Evolutionary conservation across 2,329 filamentous ascomycete species (phyloP).

Genomic region (Verticillium nubilum): DNA sequence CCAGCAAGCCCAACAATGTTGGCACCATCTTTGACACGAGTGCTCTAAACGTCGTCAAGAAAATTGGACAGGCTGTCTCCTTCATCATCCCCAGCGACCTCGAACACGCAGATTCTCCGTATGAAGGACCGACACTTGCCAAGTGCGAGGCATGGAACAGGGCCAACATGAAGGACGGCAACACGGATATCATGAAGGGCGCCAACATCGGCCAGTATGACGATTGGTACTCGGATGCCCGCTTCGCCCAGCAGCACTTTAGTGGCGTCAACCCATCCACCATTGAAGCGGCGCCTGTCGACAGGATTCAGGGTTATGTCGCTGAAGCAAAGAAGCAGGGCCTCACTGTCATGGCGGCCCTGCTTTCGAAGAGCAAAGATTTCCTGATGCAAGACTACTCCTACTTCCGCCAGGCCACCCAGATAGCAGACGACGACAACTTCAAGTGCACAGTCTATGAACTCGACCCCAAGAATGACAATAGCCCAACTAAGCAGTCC

Average conservation of each 20-base stretch:
- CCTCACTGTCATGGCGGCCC: constrained; percentile 24
- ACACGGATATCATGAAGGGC: constrained; percentile 26
- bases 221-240: constrained; percentile 26
- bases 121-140: constrained; percentile 21
- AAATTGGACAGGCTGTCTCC: not conserved
- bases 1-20: constrained; percentile 22
- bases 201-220: constrained; percentile 25
- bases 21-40: constrained; percentile 22
- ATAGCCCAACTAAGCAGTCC: constrained; percentile 6
- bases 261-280: constrained; percentile 38
- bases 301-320: constrained; percentile 26
- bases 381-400: constrained; percentile 37
- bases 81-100: not conserved
- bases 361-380: constrained; percentile 21
- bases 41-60: constrained; percentile 16
- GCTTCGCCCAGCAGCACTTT: constrained; percentile 38
- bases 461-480: constrained; percentile 35
- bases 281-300: constrained; percentile 30
- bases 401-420: constrained; percentile 33
- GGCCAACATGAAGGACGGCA: constrained; percentile 21
- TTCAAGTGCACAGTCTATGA: constrained; percentile 8
- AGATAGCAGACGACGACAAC: constrained; percentile 20
- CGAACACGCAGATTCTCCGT: constrained; percentile 5
- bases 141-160: constrained; percentile 25
- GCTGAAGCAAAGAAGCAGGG: constrained; percentile 24